phyloP scores from a whole-genome alignment of 1,139 yeast genomes.

The Pichia sorboxylosa region DNA sequence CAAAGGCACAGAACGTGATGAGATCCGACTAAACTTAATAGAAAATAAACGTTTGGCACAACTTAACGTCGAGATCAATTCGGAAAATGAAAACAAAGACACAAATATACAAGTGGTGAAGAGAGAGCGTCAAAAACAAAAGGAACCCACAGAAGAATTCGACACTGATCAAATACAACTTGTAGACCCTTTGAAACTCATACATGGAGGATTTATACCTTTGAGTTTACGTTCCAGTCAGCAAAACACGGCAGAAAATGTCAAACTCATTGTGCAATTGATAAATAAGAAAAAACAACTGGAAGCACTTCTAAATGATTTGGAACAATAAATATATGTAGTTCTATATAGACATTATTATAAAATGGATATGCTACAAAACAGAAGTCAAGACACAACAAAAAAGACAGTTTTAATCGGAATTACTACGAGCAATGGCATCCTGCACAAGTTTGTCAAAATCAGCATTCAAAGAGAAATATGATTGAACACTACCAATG shows the following conservation, averaged over 20 bases:
- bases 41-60: constrained; percentile 6
- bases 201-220: constrained; percentile 21
- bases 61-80: not conserved
- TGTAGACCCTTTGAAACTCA: constrained; percentile 16
- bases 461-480: constrained; percentile 37
- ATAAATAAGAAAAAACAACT: not conserved
- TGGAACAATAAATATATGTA: too few relatives aligned
- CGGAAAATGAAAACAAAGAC: not conserved
- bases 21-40: constrained; percentile 5
- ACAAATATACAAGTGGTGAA: constrained; percentile 1
- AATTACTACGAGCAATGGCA: constrained; percentile 30
- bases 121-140: not conserved
- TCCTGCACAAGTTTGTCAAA: constrained; percentile 42
- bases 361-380: too few relatives aligned
- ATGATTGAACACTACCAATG: constrained; percentile 42
- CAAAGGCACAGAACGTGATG: constrained; percentile 11
- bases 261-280: too few relatives aligned
- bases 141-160: not conserved
- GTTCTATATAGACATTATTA: too few relatives aligned
- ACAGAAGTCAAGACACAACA: too few relatives aligned
- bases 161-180: constrained; percentile 2
- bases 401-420: too few relatives aligned
- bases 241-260: constrained; percentile 10
- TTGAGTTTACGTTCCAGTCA: constrained; percentile 12
- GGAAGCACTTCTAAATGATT: too few relatives aligned